These are phyloP conservation scores for Phaffia australis DNA, from an alignment of 768 basidiomycete genomes.

Conservation along the genomic window DNA sequence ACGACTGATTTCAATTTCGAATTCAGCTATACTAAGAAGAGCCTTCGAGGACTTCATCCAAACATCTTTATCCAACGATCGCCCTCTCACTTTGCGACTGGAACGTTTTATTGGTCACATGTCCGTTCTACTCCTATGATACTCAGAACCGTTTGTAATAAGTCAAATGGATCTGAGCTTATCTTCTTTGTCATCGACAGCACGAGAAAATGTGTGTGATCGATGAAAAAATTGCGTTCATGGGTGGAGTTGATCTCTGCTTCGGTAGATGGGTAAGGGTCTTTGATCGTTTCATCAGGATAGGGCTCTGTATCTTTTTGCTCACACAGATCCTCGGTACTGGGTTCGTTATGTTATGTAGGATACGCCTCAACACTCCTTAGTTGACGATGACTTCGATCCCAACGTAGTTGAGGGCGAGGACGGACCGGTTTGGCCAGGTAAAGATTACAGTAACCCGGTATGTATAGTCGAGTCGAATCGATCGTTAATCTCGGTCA, in stretches of 20 bases:
- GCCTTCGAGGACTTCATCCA: constrained; percentile 63
- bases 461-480: constrained; percentile 1
- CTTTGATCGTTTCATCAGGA: constrained; percentile 35
- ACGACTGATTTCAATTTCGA: not conserved
- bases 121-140: constrained; percentile 44
- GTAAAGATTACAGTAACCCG: constrained; percentile 40
- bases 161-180: not conserved
- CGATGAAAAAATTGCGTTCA: constrained; percentile 93
- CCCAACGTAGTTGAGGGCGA: constrained; percentile 43
- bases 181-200: constrained; percentile 39
- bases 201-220: constrained; percentile 98
- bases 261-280: constrained; percentile 36
- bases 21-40: constrained; percentile 72
- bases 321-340: too few species aligned
- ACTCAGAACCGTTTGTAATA: not conserved
- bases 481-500: constrained; percentile 17
- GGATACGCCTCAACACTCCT: constrained; percentile 90
- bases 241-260: constrained; percentile 92
- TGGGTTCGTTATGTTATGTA: constrained; percentile 8
- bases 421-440: constrained; percentile 71
- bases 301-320: not conserved
- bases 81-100: constrained; percentile 92
- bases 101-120: constrained; percentile 98
- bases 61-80: constrained; percentile 96
- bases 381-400: constrained; percentile 70